These are phyloP conservation scores for Pharus latifolius DNA, from an alignment of 176 grass and related monocot genomes.

Conservation along the genomic window DNA sequence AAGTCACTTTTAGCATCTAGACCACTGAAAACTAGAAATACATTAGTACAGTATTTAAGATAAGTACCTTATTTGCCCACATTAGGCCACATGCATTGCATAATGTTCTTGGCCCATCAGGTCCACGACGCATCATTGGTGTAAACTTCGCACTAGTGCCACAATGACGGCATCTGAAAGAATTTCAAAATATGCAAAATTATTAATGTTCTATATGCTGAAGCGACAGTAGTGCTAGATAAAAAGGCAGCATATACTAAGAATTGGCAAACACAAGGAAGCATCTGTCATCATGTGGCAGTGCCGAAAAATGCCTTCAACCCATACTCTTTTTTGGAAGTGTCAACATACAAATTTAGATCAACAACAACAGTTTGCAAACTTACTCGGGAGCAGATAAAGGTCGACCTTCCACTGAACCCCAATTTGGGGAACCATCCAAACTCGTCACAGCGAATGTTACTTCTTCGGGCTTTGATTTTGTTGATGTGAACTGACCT, in stretches of 20 bases:
- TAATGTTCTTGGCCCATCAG: constrained; percentile 91
- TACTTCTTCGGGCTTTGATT: constrained; percentile 72
- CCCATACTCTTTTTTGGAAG: neutral
- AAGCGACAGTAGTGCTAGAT: no score
- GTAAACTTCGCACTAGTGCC: constrained; percentile 60
- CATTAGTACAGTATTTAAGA: neutral
- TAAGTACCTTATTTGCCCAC: constrained; percentile 97
- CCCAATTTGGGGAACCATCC: constrained; percentile 72
- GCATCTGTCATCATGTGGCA: no score
- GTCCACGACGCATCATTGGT: constrained; percentile 97
- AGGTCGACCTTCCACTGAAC: constrained; percentile 72
- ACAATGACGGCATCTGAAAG: constrained; percentile 86
- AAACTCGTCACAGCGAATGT: constrained; percentile 25
- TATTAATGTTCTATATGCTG: neutral
- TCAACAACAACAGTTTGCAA: neutral
- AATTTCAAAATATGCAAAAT: constrained; percentile 7
- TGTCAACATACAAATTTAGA: constrained; percentile 1
- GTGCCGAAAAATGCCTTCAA: no score
- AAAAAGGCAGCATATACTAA: no score
- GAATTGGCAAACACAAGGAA: no score
- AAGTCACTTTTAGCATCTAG: neutral
- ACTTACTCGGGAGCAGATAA: constrained; percentile 76
- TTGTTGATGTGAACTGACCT: constrained; percentile 95
- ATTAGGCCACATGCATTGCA: constrained; percentile 98
- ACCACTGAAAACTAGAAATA: neutral